A percentile compares a stretch with the other conserved stretches of the same genome.
phyloP scores from a whole-genome alignment of 1,284 basidiomycete genomes.

The Agroathelia rolfsii region DNA sequence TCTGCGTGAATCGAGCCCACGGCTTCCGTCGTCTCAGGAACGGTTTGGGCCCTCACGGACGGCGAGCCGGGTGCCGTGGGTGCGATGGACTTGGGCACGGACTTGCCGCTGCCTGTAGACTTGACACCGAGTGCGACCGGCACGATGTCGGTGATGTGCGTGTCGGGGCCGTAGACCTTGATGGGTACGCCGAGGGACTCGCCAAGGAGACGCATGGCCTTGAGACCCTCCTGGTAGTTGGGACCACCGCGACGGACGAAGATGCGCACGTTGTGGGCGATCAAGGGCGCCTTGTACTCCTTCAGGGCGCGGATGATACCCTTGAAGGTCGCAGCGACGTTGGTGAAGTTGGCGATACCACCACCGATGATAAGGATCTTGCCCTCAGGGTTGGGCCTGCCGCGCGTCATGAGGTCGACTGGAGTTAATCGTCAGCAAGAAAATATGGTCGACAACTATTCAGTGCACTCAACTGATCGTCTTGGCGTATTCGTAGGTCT shows the following conservation, averaged over 20 bases:
- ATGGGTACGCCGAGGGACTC: conserved; percentile 97
- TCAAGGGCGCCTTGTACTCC: conserved; percentile 83
- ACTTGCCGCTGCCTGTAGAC: conserved; percentile 30
- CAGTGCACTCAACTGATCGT: too few species aligned
- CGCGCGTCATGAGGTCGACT: conserved; percentile 94
- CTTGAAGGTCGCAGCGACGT: conserved; percentile 99
- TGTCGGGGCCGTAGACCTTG: conserved; percentile 95
- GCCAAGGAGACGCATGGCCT: conserved; percentile 96
- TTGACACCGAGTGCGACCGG: conserved; percentile 90
- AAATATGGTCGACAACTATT: too few species aligned
- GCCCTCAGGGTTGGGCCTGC: conserved; percentile 73
- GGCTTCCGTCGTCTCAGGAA: conserved; percentile 26
- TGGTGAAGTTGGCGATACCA: conserved; percentile 99
- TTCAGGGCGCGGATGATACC: conserved; percentile 97
- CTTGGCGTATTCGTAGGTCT: conserved; percentile 99
- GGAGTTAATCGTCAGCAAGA: conserved; percentile 2
- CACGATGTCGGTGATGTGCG: conserved; percentile 97
- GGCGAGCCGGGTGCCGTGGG: conserved; percentile 27
- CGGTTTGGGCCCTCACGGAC: conserved; percentile 24
- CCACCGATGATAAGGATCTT: conserved; percentile 99
- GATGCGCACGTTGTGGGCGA: conserved; percentile 81
- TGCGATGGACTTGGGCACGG: conserved; percentile 27
- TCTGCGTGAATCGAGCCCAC: conserved; percentile 74
- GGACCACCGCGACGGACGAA: conserved; percentile 98
- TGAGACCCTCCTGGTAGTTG: conserved; percentile 99